Evolutionary conservation across 257 asterid species (phyloP), one percentile per base, ranked within the genome.

Genomic region (Solanum habrochaites): DNA sequence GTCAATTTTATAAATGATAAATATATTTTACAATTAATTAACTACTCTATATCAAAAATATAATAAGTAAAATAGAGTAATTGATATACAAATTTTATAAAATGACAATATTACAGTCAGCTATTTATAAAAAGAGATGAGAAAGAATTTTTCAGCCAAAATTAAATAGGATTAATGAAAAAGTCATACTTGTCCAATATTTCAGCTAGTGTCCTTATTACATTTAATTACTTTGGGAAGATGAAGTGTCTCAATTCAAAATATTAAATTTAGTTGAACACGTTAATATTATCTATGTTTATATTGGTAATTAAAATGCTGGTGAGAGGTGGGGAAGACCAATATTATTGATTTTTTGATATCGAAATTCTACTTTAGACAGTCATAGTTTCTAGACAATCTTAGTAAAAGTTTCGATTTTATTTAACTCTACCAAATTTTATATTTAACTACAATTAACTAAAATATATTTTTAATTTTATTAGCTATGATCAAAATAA

Each of bases 301-400:
- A 0, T 6, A 31, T 7, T 16, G 31, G 8, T 15, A 11, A 6
- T 1, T 31, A 69, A 69, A 31, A 31, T 16, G 2, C 1, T 37
- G 39, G 39, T 37, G 39, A 37, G 39, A 37, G 39, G 39, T 37
- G 39, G 39, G 7, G 7, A 37, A 37, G 7, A 37, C 0, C 2
- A 1, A 37, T 37, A 37, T 37, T 37, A 37, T 37, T 6, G 39
- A 37, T 6, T 37, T 37, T 6, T 37, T 6, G 1, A 37, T 37
- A 37, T 37, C 7, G 39, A 5, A 1, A 37, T 5, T 37, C 7
- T 37, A 37, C 7, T 37, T 37, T 37, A 37, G 39, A 37, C 7
- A 5, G 0, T 1, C 39, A 37, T 37, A 1, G 0, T 37, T 6
- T 37, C 7, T 37, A 37, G 1, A 37, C 1, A 32, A 0, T 1